These are phyloP conservation scores for Macrocybe gigantea DNA, from an alignment of 768 basidiomycete genomes.

Conservation along the genomic window DNA sequence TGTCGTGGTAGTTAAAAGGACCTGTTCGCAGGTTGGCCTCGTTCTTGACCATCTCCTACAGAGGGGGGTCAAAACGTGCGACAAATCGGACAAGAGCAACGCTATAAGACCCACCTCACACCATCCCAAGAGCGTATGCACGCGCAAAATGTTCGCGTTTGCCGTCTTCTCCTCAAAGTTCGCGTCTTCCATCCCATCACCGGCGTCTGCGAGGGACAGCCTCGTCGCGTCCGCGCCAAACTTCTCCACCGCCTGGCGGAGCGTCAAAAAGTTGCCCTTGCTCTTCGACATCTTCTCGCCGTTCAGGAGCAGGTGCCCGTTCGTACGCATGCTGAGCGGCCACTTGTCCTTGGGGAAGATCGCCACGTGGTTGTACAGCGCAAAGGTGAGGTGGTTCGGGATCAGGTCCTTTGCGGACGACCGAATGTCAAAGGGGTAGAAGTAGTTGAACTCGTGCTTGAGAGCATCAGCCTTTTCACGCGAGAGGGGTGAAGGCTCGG, in stretches of 20 bases:
- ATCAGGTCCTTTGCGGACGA: conserved; percentile 98
- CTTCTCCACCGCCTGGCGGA: conserved; percentile 84
- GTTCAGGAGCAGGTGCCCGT: conserved; percentile 95
- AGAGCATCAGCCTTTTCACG: conserved; percentile 77
- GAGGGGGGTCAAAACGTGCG: conserved; percentile 5
- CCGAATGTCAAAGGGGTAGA: conserved; percentile 97
- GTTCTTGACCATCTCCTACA: conserved; percentile 76
- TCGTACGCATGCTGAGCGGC: conserved; percentile 89
- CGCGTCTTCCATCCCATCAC: conserved; percentile 96
- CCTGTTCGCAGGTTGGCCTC: conserved; percentile 70
- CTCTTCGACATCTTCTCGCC: conserved; percentile 99
- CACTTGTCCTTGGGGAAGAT: conserved; percentile 88
- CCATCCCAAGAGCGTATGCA: conserved; percentile 89
- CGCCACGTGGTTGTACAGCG: conserved; percentile 92
- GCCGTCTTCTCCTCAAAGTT: conserved; percentile 99
- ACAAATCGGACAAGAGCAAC: not conserved
- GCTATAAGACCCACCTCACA: conserved; percentile 58
- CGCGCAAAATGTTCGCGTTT: conserved; percentile 90
- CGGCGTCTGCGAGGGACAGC: conserved; percentile 90
- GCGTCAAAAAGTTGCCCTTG: conserved; percentile 91
- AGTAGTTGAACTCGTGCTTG: conserved; percentile 91
- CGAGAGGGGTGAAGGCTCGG: conserved; percentile 55
- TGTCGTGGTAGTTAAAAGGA: conserved; percentile 76
- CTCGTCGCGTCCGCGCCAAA: conserved; percentile 96
- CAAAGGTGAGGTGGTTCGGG: conserved; percentile 92